Evolutionary conservation across 768 basidiomycete species (phyloP).

Genomic region (Lentinus tigrinus): DNA sequence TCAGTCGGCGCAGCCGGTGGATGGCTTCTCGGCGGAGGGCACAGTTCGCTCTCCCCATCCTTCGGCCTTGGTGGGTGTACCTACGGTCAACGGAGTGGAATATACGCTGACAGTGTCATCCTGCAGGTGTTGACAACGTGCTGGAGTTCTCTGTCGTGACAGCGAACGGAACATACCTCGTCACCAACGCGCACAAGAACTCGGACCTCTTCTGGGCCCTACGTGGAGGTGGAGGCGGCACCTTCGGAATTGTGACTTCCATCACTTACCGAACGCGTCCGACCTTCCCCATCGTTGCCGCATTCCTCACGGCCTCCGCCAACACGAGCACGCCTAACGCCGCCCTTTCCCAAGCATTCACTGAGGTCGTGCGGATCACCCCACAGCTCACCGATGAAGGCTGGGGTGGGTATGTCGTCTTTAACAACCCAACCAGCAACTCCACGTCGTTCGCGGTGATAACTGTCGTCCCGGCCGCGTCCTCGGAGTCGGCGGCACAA

Average conservation of each 20-base stretch:
- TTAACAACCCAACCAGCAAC: neutral
- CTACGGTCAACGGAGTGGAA: slow-evolving; percentile 2
- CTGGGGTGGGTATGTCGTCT: neutral
- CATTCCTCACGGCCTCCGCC: slow-evolving; percentile 17
- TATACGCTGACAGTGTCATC: neutral
- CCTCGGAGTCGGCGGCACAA: slow-evolving; percentile 23
- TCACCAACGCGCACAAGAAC: slow-evolving; percentile 44
- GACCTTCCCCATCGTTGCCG: slow-evolving; percentile 31
- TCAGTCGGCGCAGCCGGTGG: slow-evolving; percentile 49
- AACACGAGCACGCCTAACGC: slow-evolving; percentile 1
- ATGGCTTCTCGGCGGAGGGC: slow-evolving; percentile 37
- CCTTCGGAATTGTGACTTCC: slow-evolving; percentile 38
- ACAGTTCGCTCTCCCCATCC: slow-evolving; percentile 28
- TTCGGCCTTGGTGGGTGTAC: slow-evolving; percentile 28
- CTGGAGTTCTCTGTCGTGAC: slow-evolving; percentile 52
- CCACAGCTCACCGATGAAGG: slow-evolving; percentile 34
- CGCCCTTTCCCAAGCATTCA: slow-evolving; percentile 2
- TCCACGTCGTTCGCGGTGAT: neutral
- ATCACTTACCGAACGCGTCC: slow-evolving; percentile 47
- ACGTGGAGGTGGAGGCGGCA: slow-evolving; percentile 40
- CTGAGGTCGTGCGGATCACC: slow-evolving; percentile 35
- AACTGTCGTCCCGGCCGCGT: slow-evolving; percentile 34
- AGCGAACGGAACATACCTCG: slow-evolving; percentile 44
- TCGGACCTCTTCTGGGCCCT: slow-evolving; percentile 55
- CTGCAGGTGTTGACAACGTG: slow-evolving; percentile 20